Base-by-base conservation (phyloP, 495 filamentous ascomycete genomes). In the Xylaria curta region DNA sequence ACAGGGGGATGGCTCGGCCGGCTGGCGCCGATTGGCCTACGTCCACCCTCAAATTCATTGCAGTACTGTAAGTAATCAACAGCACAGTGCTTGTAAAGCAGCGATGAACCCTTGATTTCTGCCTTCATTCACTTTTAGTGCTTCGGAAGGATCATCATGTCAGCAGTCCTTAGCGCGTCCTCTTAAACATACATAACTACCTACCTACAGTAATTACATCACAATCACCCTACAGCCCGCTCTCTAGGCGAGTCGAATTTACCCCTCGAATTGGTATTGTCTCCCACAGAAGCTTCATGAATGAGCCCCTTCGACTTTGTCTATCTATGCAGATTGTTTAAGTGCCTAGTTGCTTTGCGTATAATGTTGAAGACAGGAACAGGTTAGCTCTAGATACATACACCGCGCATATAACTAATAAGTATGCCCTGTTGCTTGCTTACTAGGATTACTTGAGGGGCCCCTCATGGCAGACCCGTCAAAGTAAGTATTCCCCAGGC, bases 11-110 rank as follows among this genome's bases (percentile, higher is more conserved):
- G n/a, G 21, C 33, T 40, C 9, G 64, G 64, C 64, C 49, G 49
- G 64, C 64, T 9, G 33, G 13, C 65, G 36, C 65, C 65, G 65
- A 67, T 66, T 67, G 65, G 65, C 28, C 21, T 40, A n/a, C 17
- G 28, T 40, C 64, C 36, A 66, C 46, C 63, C n/a, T 6, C 17
- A 49, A 38, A 6, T 67, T 12, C 49, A 44, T 28, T 67, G 65
- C 49, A 67, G 49, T 67, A 56, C 33, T n/a, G n/a, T n/a, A n/a
- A n/a, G n/a, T 31, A 31, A 31, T 31, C 28, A 31, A 31, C 28
- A 67, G 42, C 64, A 67, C 64, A 46, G 60, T 31, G 44, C 47
- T 49, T 19, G 49, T 46, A 46, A 15, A 46, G 44, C 19, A 19
- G 13, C 33, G 3, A 15, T 19, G 26, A 26, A 19, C 1, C 60